phyloP scores from a whole-genome alignment of 148 eudicot species.

The Chenopodium suecicum region DNA sequence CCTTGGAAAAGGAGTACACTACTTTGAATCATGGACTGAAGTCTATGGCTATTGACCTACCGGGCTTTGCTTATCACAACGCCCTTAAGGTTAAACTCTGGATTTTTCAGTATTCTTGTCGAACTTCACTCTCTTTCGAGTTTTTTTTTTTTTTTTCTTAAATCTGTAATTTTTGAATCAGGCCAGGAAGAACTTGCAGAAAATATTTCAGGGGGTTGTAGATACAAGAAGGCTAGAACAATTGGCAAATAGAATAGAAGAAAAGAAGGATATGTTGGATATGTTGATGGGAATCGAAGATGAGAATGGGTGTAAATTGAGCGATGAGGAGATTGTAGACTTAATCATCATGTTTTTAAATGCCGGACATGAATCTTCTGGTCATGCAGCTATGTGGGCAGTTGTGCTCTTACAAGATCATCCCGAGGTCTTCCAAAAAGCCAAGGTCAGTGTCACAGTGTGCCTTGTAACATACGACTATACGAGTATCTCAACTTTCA shows the following conservation, averaged over 20 bases:
- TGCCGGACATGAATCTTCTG: conserved; percentile 66
- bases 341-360: conserved; percentile 39
- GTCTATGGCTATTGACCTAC: conserved; percentile 53
- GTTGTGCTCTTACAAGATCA: conserved; percentile 40
- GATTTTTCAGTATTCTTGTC: neutral
- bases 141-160: neutral
- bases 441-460: conserved; percentile 34
- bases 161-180: neutral
- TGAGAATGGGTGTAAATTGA: conserved; percentile 46
- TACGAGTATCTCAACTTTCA: too few relatives aligned
- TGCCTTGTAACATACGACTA: neutral
- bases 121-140: neutral
- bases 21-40: conserved; percentile 42
- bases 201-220: conserved; percentile 36
- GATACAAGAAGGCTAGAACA: conserved; percentile 30
- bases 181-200: conserved; percentile 47
- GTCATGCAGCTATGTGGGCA: conserved; percentile 54
- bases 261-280: conserved; percentile 50
- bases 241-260: conserved; percentile 1
- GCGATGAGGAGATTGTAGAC: conserved; percentile 52
- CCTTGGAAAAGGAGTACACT: conserved; percentile 51
- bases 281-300: conserved; percentile 36
- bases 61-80: conserved; percentile 52
- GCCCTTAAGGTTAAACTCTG: conserved; percentile 46
- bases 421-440: conserved; percentile 41